A percentile compares a stretch with the other conserved stretches of the same genome.
phyloP scores from a whole-genome alignment of 345 rosid genomes.

The Pistacia atlantica region DNA sequence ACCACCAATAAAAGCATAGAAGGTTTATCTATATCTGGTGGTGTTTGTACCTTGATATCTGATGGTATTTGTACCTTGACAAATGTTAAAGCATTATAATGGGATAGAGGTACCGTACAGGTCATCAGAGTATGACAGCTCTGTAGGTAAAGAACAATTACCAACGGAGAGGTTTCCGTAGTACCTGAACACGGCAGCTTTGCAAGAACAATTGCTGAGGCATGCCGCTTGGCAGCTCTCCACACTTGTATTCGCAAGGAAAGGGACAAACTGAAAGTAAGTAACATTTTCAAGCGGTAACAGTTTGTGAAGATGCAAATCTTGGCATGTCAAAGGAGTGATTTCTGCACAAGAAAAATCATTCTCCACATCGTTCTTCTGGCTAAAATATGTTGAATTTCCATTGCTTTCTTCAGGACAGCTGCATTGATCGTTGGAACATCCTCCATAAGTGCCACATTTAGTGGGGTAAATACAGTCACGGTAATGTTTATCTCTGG shows the following conservation, averaged over 20 bases:
- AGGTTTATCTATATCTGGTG: neutral
- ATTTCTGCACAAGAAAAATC: conserved; percentile 9
- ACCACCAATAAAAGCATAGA: neutral
- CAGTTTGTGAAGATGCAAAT: neutral
- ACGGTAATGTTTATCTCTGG: conserved; percentile 8
- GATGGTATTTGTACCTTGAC: conserved; percentile 22
- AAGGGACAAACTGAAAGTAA: conserved; percentile 6
- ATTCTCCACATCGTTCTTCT: neutral
- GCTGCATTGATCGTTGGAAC: conserved; percentile 21
- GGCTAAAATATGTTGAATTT: neutral
- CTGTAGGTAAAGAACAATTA: conserved; percentile 23
- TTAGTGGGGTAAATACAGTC: conserved; percentile 18
- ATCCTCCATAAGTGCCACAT: conserved; percentile 31
- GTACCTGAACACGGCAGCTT: conserved; percentile 18
- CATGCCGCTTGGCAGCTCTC: conserved; percentile 23
- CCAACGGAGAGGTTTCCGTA: neutral
- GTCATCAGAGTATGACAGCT: conserved; percentile 19
- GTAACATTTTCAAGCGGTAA: conserved; percentile 18
- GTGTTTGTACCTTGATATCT: conserved; percentile 19
- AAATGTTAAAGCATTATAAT: conserved; percentile 9
- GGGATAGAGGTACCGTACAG: too few relatives aligned
- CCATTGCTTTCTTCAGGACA: conserved; percentile 15
- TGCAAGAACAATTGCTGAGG: conserved; percentile 34
- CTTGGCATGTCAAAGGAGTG: conserved; percentile 18
- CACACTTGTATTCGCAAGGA: neutral